Conservation (phyloP, 768 basidiomycete species). For the Suillus ampliporus region DNA sequence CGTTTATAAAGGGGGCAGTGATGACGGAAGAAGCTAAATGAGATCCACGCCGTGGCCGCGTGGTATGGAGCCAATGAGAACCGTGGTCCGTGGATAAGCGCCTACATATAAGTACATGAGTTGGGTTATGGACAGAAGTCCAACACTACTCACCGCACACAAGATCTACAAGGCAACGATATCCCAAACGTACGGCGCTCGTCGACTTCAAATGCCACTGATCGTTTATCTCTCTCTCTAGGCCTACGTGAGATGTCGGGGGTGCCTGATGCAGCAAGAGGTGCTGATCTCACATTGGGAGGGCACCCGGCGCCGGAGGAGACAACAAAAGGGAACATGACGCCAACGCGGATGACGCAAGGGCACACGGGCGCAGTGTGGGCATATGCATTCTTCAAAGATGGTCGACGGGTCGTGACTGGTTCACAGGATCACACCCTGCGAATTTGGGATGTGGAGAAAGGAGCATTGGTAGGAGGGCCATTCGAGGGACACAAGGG, state of each 20-base stretch:
- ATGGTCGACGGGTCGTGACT: conserved; percentile 85
- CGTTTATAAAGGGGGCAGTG: too few relatives aligned
- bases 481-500: too few relatives aligned
- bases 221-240: neutral
- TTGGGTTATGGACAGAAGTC: neutral
- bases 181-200: neutral
- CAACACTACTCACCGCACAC: neutral
- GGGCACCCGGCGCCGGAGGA: too few relatives aligned
- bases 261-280: too few relatives aligned
- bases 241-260: neutral
- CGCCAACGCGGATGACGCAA: too few relatives aligned
- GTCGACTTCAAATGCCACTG: neutral
- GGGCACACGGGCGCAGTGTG: too few relatives aligned
- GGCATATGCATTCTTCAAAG: conserved; percentile 61
- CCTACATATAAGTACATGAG: neutral
- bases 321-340: too few relatives aligned
- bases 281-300: too few relatives aligned
- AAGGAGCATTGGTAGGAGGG: conserved; percentile 19
- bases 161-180: neutral
- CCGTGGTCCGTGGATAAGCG: neutral
- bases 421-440: conserved; percentile 81
- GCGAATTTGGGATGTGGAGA: conserved; percentile 70
- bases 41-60: too few relatives aligned
- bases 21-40: too few relatives aligned
- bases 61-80: too few relatives aligned